Evolutionary conservation across 257 asterid species (phyloP).

Genomic region (Ilex asprella): DNA sequence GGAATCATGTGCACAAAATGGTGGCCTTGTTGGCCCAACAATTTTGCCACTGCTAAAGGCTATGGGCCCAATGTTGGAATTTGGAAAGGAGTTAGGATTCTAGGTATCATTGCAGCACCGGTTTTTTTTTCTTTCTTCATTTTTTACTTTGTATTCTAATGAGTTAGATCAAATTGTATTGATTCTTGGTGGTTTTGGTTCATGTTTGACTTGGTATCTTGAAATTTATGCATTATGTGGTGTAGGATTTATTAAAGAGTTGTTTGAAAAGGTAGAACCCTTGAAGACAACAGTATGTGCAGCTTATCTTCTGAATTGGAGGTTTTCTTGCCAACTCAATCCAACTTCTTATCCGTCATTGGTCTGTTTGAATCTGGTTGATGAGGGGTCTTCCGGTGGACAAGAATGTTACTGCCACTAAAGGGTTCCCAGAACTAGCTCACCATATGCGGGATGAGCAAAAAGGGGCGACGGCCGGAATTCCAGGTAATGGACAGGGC

Average conservation of each 20-base stretch:
- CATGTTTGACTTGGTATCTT: no score
- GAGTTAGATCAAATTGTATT: no score
- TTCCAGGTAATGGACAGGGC: slow-evolving; percentile 22
- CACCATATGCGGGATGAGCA: slow-evolving; percentile 15
- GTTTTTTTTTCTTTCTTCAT: no score
- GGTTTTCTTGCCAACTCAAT: slow-evolving; percentile 28
- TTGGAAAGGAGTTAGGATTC: no score
- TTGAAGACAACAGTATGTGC: slow-evolving; percentile 32
- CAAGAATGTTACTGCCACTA: slow-evolving; percentile 22
- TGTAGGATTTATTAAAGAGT: slow-evolving; percentile 8
- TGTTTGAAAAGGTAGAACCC: slow-evolving; percentile 1
- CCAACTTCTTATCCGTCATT: slow-evolving; percentile 26
- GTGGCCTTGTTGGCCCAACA: no score
- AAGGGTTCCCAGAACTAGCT: slow-evolving; percentile 27
- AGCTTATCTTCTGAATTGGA: slow-evolving; percentile 24
- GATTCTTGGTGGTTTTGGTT: no score
- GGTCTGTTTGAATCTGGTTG: slow-evolving; percentile 46
- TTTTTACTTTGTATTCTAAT: no score
- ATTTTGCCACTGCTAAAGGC: no score
- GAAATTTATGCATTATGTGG: neutral
- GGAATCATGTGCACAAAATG: no score
- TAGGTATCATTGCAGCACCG: no score
- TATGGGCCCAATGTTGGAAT: no score
- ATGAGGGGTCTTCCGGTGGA: slow-evolving; percentile 36
- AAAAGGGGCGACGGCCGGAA: slow-evolving; percentile 24